Percentiles rank a stretch among this genome's conserved stretches.
phyloP scores from a whole-genome alignment of 2,329 filamentous ascomycete species.

The Furcasterigmium furcatum region DNA sequence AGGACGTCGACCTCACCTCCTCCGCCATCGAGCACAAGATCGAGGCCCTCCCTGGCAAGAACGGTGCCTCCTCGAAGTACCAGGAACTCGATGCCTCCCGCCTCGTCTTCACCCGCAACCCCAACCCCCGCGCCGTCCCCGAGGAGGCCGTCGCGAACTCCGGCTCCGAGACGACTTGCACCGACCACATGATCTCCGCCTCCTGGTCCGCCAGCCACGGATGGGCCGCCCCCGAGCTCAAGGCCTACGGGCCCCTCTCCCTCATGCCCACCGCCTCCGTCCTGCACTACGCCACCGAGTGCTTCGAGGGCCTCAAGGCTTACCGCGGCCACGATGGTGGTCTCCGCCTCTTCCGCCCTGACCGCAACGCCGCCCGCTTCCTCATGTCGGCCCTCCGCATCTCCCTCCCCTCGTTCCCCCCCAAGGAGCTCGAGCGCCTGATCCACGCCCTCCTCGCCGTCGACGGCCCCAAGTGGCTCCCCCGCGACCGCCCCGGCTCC shows the following conservation, averaged over 20 bases:
- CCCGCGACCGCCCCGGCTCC: constrained; percentile 60
- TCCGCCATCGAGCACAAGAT: constrained; percentile 49
- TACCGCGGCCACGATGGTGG: constrained; percentile 76
- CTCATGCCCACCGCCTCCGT: constrained; percentile 79
- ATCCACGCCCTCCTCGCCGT: constrained; percentile 68
- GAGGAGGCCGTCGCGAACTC: constrained; percentile 42
- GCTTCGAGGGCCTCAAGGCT: constrained; percentile 81
- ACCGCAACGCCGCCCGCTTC: constrained; percentile 67
- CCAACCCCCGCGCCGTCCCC: constrained; percentile 49
- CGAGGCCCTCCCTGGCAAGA: constrained; percentile 23
- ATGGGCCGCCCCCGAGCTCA: constrained; percentile 72
- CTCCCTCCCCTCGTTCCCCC: constrained; percentile 71
- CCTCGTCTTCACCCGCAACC: constrained; percentile 58
- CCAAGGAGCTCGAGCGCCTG: constrained; percentile 69
- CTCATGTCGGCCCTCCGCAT: constrained; percentile 61
- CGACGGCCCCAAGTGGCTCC: constrained; percentile 78
- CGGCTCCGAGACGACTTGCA: constrained; percentile 56
- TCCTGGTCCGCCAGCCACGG: constrained; percentile 63
- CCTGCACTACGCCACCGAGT: constrained; percentile 87
- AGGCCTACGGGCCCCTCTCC: constrained; percentile 72
- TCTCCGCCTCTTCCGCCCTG: constrained; percentile 74
- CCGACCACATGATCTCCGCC: constrained; percentile 85
- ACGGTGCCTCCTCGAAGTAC: constrained; percentile 22
- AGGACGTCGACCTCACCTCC: constrained; percentile 49
- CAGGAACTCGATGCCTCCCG: constrained; percentile 61